Percentiles rank a stretch among this genome's conserved stretches.
These are phyloP conservation scores for Globisporangium megalacanthum DNA, from an alignment of 352 stramenopile genomes.

Conservation along the genomic window DNA sequence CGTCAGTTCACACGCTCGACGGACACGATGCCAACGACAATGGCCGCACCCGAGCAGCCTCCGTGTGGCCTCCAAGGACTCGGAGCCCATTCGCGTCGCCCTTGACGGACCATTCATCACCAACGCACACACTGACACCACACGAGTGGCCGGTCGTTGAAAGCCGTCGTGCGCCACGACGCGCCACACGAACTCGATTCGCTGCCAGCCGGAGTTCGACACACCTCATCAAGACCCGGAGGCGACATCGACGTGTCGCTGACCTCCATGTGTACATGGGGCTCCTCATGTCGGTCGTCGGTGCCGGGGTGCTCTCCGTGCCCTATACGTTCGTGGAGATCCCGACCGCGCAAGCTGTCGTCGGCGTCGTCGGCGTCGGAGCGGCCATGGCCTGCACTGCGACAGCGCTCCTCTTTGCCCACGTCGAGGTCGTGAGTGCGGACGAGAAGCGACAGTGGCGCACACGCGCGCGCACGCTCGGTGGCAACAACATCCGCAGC, in stretches of 20 bases:
- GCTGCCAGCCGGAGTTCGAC: no score
- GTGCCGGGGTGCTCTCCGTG: conserved; percentile 62
- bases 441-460: no score
- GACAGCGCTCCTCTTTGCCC: conserved; percentile 42
- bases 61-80: background rate
- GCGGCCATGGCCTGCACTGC: conserved; percentile 52
- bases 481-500: conserved; percentile 33
- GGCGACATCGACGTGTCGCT: background rate
- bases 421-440: no score
- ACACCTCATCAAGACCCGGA: no score
- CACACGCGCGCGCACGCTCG: conserved; percentile 34
- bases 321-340: conserved; percentile 67
- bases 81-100: background rate
- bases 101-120: no score
- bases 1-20: background rate
- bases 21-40: background rate
- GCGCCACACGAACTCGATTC: no score
- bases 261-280: conserved; percentile 56
- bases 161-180: no score
- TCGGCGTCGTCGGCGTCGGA: conserved; percentile 39
- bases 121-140: no score
- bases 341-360: conserved; percentile 33
- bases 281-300: conserved; percentile 74
- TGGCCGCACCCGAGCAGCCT: background rate
- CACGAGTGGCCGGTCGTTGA: no score